Evolutionary conservation across 345 rosid species (phyloP).

Genomic region (Pseudoturritis turrita): DNA sequence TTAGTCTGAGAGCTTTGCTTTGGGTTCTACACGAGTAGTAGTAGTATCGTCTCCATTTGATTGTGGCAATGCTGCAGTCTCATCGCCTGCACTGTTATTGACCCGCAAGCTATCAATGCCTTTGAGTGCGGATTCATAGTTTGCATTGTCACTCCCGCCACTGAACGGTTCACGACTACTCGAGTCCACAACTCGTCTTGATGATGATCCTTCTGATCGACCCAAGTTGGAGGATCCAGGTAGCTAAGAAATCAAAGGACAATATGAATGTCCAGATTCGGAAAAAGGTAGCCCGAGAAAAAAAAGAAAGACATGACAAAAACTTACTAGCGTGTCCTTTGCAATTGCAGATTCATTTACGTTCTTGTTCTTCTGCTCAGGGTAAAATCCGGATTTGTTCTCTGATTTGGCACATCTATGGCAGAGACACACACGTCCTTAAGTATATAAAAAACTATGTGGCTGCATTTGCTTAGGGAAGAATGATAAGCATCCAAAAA

Average conservation of each 20-base stretch:
- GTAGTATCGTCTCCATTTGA: constrained; percentile 17
- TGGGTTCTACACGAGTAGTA: background rate
- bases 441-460: background rate
- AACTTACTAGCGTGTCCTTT: constrained; percentile 21
- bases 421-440: constrained; percentile 46
- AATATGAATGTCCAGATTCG: background rate
- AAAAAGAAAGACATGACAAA: background rate
- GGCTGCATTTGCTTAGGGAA: background rate
- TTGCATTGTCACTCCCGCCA: constrained; percentile 39
- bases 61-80: constrained; percentile 4
- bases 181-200: constrained; percentile 52
- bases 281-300: background rate
- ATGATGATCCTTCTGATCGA: constrained; percentile 56
- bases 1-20: constrained; percentile 24
- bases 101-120: constrained; percentile 62
- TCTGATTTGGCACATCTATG: constrained; percentile 56
- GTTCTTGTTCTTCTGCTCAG: constrained; percentile 68
- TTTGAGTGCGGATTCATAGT: constrained; percentile 53
- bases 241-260: constrained; percentile 34
- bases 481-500: background rate
- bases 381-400: constrained; percentile 47
- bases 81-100: constrained; percentile 32
- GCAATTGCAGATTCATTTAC: constrained; percentile 49
- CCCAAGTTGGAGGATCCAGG: constrained; percentile 53
- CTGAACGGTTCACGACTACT: constrained; percentile 56